phyloP scores from a whole-genome alignment of 2,329 filamentous ascomycete species.

The Penicillium sp. region DNA sequence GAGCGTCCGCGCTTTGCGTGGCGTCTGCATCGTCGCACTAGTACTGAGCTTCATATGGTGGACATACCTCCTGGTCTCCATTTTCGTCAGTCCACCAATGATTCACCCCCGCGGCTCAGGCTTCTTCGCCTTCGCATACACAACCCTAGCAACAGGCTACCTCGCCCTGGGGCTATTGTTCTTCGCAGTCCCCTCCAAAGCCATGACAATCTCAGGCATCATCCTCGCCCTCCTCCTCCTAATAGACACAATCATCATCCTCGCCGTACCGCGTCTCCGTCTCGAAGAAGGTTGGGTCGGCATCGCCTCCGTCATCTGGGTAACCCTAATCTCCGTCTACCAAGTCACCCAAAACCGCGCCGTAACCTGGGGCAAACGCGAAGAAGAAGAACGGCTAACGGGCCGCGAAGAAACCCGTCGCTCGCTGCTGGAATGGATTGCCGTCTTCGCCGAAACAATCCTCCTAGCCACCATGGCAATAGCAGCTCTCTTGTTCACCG shows the following conservation, averaged over 20 bases:
- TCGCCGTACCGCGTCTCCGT: slow-evolving; percentile 69
- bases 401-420: slow-evolving; percentile 82
- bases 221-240: slow-evolving; percentile 65
- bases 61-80: slow-evolving; percentile 79
- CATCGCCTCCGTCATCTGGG: slow-evolving; percentile 80
- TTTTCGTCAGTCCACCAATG: slow-evolving; percentile 84
- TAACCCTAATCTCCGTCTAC: slow-evolving; percentile 73
- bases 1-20: slow-evolving; percentile 77
- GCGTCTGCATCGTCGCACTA: slow-evolving; percentile 72
- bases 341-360: slow-evolving; percentile 73
- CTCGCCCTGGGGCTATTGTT: slow-evolving; percentile 76
- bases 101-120: slow-evolving; percentile 85
- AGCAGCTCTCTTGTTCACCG: slow-evolving; percentile 70
- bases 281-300: slow-evolving; percentile 89
- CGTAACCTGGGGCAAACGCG: slow-evolving; percentile 85
- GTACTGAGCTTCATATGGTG: slow-evolving; percentile 83
- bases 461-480: slow-evolving; percentile 65
- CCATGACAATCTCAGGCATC: slow-evolving; percentile 69
- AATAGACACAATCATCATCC: slow-evolving; percentile 72
- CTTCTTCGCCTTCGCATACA: slow-evolving; percentile 84
- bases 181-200: slow-evolving; percentile 77
- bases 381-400: slow-evolving; percentile 89
- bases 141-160: slow-evolving; percentile 71
- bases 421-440: slow-evolving; percentile 77
- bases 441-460: slow-evolving; percentile 70